Base-by-base conservation (phyloP, 371 early-diverging fungal genomes). In the Actinomucor elegans region DNA sequence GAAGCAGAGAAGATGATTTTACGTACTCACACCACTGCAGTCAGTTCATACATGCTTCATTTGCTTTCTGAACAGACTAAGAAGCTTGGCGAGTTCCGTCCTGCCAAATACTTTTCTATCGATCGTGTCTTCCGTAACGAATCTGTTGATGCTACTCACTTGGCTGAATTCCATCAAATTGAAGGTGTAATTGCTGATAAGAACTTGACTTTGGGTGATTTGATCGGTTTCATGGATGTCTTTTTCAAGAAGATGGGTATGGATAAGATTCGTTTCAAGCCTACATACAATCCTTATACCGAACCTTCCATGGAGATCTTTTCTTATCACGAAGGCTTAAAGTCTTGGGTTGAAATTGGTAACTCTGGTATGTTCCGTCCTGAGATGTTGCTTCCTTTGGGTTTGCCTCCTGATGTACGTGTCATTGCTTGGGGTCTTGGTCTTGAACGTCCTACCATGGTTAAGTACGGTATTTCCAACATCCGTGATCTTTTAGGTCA, bases 301-400 rank as follows among this genome's bases (percentile, higher is more conserved):
- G 99, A 99, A 76, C 99, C 99, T 37, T 91, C 92, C 57, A 92
- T 99, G 97, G 99, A 99, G 69, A 96, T 99, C 66, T 99, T 99
- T 83, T 94, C 99, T 35, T 99, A 94, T 81, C 99, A 99, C 72
- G 91, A 77, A 64, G 94, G 94, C 27, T 83, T 99, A 61, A 84
- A 90, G 56, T 88, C 89, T 74, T 99, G 99, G 98, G 96, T 99
- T 47, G 99, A 99, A 77, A 91, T 99, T 45, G 99, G 99, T 51
- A 99, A 99, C 88, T 94, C 94, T 17, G 99, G 99, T 57, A 94
- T 99, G 90, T 99, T 99, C 92, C 90, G 99, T 41, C 99, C 99
- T 4, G 99, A 99, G 78, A 96, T 99, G 97, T 83, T 99, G 66
- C 78, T 85, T 23, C 96, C 99, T 32, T 84, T 99, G 74, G 99